These are phyloP conservation scores for Trypanosoma melophagium DNA, from an alignment of 208 protist genomes.

Conservation along the genomic window DNA sequence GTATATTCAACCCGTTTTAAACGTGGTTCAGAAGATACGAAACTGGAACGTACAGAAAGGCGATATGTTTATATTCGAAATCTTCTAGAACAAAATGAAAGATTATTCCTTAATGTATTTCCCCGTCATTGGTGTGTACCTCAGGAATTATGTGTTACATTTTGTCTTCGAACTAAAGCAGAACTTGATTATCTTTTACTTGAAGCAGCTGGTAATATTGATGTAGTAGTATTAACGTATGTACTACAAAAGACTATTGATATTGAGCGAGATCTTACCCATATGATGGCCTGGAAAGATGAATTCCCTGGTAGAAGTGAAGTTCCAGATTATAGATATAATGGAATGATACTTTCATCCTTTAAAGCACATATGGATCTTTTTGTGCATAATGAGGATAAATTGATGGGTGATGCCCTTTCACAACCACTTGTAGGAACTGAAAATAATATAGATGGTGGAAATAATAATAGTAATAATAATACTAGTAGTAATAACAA, in stretches of 20 bases:
- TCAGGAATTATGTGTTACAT: conserved; percentile 90
- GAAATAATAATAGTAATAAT: conserved; percentile 3
- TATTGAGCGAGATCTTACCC: conserved; percentile 90
- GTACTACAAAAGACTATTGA: conserved; percentile 93
- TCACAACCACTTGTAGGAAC: conserved; percentile 72
- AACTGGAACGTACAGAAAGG: conserved; percentile 87
- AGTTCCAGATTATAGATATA: conserved; percentile 81
- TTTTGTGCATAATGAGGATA: conserved; percentile 78
- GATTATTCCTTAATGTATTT: conserved; percentile 80
- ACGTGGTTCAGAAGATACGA: conserved; percentile 80
- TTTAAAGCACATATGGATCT: conserved; percentile 86
- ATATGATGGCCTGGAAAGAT: conserved; percentile 79
- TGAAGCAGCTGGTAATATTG: conserved; percentile 60
- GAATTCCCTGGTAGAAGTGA: conserved; percentile 55
- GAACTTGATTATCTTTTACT: conserved; percentile 81
- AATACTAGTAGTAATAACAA: not conserved
- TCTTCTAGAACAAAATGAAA: conserved; percentile 77
- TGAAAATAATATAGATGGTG: conserved; percentile 12
- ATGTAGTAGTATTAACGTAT: conserved; percentile 87
- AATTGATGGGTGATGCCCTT: conserved; percentile 83
- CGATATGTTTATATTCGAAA: conserved; percentile 90
- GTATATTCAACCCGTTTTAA: conserved; percentile 86
- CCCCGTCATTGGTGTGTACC: conserved; percentile 89
- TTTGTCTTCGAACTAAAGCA: conserved; percentile 89
- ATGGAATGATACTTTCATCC: conserved; percentile 77